Conservation (phyloP, 1,139 yeast genomes). For the Suhomyces bribrorum region DNA sequence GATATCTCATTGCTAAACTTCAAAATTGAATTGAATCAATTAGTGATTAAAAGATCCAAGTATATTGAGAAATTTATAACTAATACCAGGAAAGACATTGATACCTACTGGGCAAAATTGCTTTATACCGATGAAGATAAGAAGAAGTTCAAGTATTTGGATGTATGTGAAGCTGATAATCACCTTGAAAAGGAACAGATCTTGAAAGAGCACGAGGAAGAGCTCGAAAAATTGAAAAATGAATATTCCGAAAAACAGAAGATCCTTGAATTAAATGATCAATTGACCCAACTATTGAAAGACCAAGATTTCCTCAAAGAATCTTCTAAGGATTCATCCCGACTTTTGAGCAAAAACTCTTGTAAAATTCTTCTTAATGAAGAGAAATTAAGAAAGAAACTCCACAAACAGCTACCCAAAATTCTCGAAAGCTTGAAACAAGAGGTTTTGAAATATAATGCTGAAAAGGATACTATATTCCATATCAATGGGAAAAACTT, state of each 20-base stretch:
- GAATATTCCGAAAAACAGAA: constrained; percentile 56
- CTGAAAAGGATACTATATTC: constrained; percentile 19
- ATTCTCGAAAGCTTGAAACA: constrained; percentile 53
- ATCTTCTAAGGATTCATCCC: constrained; percentile 76
- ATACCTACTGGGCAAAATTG: constrained; percentile 61
- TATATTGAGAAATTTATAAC: constrained; percentile 67
- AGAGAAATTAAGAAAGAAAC: constrained; percentile 69
- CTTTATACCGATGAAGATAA: constrained; percentile 54
- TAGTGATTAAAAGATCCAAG: constrained; percentile 60
- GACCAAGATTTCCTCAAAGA: constrained; percentile 67
- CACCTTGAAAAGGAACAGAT: constrained; percentile 46
- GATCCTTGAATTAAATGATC: constrained; percentile 54
- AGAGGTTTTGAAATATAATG: constrained; percentile 51
- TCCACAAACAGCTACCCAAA: constrained; percentile 67
- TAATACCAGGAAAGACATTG: constrained; percentile 60
- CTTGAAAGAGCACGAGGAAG: constrained; percentile 62
- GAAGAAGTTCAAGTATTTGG: constrained; percentile 35
- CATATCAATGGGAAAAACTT: constrained; percentile 50
- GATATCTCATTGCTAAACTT: constrained; percentile 42
- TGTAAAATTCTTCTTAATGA: constrained; percentile 79
- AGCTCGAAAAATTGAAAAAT: constrained; percentile 51
- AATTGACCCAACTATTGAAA: constrained; percentile 53
- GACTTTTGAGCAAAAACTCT: constrained; percentile 74
- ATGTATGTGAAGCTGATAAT: constrained; percentile 8
- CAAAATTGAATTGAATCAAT: constrained; percentile 56